Conservation (phyloP, 78 protist species). For the Dictyostelium purpureum region DNA sequence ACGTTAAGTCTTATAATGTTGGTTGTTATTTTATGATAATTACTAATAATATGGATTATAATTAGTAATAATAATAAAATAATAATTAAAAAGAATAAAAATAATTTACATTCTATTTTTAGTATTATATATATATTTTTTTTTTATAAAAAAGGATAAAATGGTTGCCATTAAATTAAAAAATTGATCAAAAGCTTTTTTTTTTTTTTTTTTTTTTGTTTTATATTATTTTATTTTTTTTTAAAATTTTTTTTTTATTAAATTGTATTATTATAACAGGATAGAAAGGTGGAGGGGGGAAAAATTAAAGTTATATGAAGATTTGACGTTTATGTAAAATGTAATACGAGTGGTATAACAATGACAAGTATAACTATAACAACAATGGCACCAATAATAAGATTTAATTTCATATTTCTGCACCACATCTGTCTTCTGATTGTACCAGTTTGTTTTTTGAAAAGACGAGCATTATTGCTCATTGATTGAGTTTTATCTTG, state of each 20-base stretch:
- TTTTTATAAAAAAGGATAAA: background rate
- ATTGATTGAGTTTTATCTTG: slow-evolving; percentile 65
- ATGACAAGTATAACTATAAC: slow-evolving; percentile 41
- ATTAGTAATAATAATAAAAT: too few species aligned
- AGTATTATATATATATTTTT: background rate
- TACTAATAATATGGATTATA: too few species aligned
- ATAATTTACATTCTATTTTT: too few species aligned
- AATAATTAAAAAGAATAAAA: too few species aligned
- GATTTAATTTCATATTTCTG: slow-evolving; percentile 73
- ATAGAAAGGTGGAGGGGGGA: background rate
- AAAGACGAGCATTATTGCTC: slow-evolving; percentile 57
- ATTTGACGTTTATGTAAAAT: background rate
- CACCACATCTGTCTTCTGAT: slow-evolving; percentile 80
- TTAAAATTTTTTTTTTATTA: too few species aligned
- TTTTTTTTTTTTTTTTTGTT: background rate
- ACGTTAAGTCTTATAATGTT: too few species aligned
- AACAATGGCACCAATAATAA: slow-evolving; percentile 56
- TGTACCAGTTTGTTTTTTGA: slow-evolving; percentile 61
- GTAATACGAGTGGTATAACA: slow-evolving; percentile 45
- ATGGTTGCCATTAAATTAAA: too few species aligned
- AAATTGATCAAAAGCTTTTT: background rate
- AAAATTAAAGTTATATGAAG: too few species aligned
- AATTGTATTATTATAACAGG: too few species aligned
- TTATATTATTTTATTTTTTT: background rate
- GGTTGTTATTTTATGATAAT: too few species aligned